Percentiles rank a stretch among this genome's conserved stretches.
Conservation (phyloP, 2,329 filamentous ascomycete genomes). For the Claviceps quebecensis region DNA sequence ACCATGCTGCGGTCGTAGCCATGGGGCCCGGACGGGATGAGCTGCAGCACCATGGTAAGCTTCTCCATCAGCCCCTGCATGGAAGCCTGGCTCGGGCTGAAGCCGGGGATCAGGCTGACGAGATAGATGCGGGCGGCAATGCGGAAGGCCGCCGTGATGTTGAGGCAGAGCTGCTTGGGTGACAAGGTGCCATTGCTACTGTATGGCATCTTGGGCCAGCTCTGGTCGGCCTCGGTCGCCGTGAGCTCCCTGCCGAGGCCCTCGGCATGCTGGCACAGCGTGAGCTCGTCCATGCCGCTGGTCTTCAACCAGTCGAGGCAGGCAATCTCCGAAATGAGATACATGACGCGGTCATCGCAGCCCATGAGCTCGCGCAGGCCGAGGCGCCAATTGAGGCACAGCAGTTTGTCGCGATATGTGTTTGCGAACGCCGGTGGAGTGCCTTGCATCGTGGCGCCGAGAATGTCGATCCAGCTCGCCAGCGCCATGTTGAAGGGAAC, state of each 20-base stretch:
- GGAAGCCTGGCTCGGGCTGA: slow-evolving; percentile 59
- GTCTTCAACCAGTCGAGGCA: slow-evolving; percentile 83
- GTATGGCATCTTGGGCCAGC: slow-evolving; percentile 44
- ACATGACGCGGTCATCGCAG: slow-evolving; percentile 95
- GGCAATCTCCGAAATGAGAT: slow-evolving; percentile 91
- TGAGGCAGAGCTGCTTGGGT: slow-evolving; percentile 70
- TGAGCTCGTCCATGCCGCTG: slow-evolving; percentile 71
- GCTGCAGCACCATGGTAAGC: slow-evolving; percentile 61
- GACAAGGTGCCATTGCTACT: slow-evolving; percentile 61
- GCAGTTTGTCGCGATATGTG: slow-evolving; percentile 89
- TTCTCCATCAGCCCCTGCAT: slow-evolving; percentile 66
- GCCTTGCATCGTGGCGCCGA: slow-evolving; percentile 85
- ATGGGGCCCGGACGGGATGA: slow-evolving; percentile 64
- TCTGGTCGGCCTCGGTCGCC: slow-evolving; percentile 55
- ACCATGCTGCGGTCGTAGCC: slow-evolving; percentile 85
- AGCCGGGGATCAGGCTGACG: slow-evolving; percentile 87
- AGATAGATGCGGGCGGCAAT: slow-evolving; percentile 89
- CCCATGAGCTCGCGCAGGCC: slow-evolving; percentile 92
- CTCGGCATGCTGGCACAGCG: slow-evolving; percentile 77
- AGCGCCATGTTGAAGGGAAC: slow-evolving; percentile 92
- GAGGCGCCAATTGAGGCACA: slow-evolving; percentile 49
- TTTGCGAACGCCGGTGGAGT: slow-evolving; percentile 78
- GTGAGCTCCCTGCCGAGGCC: slow-evolving; percentile 80
- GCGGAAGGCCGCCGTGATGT: slow-evolving; percentile 84
- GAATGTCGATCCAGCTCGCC: slow-evolving; percentile 90